Percentiles rank a stretch among this genome's conserved stretches.
Evolutionary conservation across 1,139 yeast species (phyloP).

Genomic region (Pichia sp.): DNA sequence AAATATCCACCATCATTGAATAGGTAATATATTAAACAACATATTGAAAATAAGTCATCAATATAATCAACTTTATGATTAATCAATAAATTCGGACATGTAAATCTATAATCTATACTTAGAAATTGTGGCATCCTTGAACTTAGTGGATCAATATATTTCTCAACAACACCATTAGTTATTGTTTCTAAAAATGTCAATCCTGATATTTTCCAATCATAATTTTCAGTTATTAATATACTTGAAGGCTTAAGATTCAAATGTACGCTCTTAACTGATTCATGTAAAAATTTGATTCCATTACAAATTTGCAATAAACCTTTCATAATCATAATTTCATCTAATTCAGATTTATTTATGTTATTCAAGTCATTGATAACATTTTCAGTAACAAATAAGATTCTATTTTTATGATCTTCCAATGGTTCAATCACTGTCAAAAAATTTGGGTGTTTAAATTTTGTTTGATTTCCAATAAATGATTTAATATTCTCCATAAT

Average conservation of each 20-base stretch:
- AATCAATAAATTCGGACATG: constrained; percentile 67
- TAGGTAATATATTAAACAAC: constrained; percentile 63
- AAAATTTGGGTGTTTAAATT: constrained; percentile 82
- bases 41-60: constrained; percentile 79
- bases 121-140: constrained; percentile 69
- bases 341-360: constrained; percentile 36
- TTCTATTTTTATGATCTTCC: constrained; percentile 74
- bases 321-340: constrained; percentile 71
- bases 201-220: constrained; percentile 92
- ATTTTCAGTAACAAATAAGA: constrained; percentile 80
- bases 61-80: constrained; percentile 55
- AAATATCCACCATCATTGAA: constrained; percentile 41
- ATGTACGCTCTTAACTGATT: constrained; percentile 68
- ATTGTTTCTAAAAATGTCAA: constrained; percentile 56
- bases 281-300: constrained; percentile 77
- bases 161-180: constrained; percentile 37
- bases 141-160: constrained; percentile 56
- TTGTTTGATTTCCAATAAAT: constrained; percentile 66
- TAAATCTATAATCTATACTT: constrained; percentile 61
- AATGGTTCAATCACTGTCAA: constrained; percentile 77
- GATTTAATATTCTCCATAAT: constrained; percentile 34
- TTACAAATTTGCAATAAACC: constrained; percentile 75
- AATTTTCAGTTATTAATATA: constrained; percentile 68
- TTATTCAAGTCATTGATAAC: constrained; percentile 55
- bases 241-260: constrained; percentile 74